These are phyloP conservation scores for Graphilbum ipis-grandicollis DNA, from an alignment of 2,329 filamentous ascomycete species.

Conservation along the genomic window DNA sequence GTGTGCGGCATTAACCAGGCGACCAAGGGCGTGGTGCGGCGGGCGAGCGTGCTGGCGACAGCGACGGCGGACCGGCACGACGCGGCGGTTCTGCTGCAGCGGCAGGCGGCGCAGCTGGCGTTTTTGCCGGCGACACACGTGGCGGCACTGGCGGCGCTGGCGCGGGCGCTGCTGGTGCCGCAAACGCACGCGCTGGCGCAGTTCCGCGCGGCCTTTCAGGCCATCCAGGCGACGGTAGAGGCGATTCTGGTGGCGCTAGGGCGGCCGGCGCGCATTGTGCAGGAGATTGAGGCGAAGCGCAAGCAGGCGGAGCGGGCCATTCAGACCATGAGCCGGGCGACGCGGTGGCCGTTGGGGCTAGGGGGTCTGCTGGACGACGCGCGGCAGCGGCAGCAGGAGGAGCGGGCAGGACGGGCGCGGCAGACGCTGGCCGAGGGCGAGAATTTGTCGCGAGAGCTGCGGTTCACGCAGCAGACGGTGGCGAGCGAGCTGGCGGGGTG, in stretches of 20 bases:
- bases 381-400: slow-evolving; percentile 62
- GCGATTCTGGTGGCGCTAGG: slow-evolving; percentile 67
- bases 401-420: slow-evolving; percentile 64
- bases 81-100: slow-evolving; percentile 30
- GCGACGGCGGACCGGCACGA: slow-evolving; percentile 51
- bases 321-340: slow-evolving; percentile 54
- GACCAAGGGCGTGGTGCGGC: slow-evolving; percentile 65
- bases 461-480: slow-evolving; percentile 87
- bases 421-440: slow-evolving; percentile 54
- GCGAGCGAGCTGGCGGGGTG: slow-evolving; percentile 83
- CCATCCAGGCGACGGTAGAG: slow-evolving; percentile 68
- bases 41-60: slow-evolving; percentile 57
- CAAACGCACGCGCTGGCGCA: slow-evolving; percentile 56
- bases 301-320: slow-evolving; percentile 65
- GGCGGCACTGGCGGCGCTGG: slow-evolving; percentile 55
- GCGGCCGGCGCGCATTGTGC: slow-evolving; percentile 62
- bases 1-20: slow-evolving; percentile 71
- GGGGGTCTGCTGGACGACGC: slow-evolving; percentile 78
- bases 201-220: slow-evolving; percentile 61
- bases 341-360: slow-evolving; percentile 64
- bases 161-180: slow-evolving; percentile 42
- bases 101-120: slow-evolving; percentile 33
- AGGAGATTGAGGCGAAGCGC: slow-evolving; percentile 54
- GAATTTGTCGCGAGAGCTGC: slow-evolving; percentile 60
- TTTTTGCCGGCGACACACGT: slow-evolving; percentile 55